Conservation (phyloP, 2,329 filamentous ascomycete species). For the Stagonosporopsis cucurbitacearum region DNA sequence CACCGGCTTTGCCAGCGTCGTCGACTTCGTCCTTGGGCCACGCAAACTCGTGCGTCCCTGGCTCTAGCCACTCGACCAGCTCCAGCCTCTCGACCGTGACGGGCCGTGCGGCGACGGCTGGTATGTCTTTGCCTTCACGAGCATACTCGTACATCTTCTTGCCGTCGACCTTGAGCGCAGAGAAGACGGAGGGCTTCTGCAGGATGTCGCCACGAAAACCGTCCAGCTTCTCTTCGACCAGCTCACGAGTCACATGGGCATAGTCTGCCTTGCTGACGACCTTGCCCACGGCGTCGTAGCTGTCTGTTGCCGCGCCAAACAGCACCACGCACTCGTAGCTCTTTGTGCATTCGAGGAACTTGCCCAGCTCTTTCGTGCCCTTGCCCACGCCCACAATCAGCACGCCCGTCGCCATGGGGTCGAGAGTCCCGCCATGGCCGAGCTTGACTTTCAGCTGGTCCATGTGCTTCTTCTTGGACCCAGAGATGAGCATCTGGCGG, state of each 20-base stretch:
- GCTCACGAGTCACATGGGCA: constrained; percentile 78
- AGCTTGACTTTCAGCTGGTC: constrained; percentile 75
- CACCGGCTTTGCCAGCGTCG: constrained; percentile 75
- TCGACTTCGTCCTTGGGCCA: constrained; percentile 83
- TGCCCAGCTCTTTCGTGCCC: constrained; percentile 81
- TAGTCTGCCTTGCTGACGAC: constrained; percentile 77
- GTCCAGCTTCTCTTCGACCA: constrained; percentile 77
- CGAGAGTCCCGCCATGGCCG: constrained; percentile 93
- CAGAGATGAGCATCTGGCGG: constrained; percentile 62
- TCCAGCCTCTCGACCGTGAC: constrained; percentile 81
- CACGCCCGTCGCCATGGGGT: constrained; percentile 92
- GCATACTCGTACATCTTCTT: constrained; percentile 97
- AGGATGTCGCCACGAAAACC: constrained; percentile 82
- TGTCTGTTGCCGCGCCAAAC: constrained; percentile 92
- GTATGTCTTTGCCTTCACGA: constrained; percentile 83
- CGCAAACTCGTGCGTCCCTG: constrained; percentile 77
- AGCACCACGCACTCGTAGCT: constrained; percentile 88
- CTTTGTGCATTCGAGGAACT: constrained; percentile 89
- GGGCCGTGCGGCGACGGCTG: constrained; percentile 81
- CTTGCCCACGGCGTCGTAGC: constrained; percentile 87
- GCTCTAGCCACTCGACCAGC: constrained; percentile 82
- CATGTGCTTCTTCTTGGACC: constrained; percentile 63
- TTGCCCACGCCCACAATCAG: constrained; percentile 86
- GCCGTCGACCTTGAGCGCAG: constrained; percentile 88
- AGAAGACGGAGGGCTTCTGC: constrained; percentile 92